Base-by-base conservation (phyloP, 2,329 filamentous ascomycete species). In the Apiospora kogelbergensis region DNA sequence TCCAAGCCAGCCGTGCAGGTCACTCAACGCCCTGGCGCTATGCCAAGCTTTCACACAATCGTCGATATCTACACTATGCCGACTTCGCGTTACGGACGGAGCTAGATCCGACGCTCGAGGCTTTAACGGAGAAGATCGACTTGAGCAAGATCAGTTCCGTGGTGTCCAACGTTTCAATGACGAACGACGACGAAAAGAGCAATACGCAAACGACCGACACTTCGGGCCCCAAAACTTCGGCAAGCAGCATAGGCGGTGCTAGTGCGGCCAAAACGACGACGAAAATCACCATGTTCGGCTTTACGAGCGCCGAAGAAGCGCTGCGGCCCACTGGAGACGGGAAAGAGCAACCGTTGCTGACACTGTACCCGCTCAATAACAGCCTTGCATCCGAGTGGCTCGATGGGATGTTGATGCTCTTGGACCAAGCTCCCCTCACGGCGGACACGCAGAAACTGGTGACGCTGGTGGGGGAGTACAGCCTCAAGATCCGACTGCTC, bases 341-440 rank as follows among this genome's bases (percentile, higher is more conserved):
- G n/a, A 87, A 88, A 73, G 96, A 98, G 79, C 84, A 89, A 66
- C 86, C 93, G 0, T 87, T 98, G 26, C 84, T 99, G 67, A 93
- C 91, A n/a, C 85, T 99, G 67, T 90, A 94, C 79, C 95, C 95
- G 6, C 84, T 90, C 70, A 93, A 90, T 69, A 92, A 96, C 77
- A 93, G 90, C 72, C 83, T 96, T 64, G 96, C 96, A 11, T 97
- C 94, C 0, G 96, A 99, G 81, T 99, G 96, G 96, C 86, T 99
- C 6, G 96, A 99, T 78, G 96, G 96, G 0, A 83, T 99, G 72
- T 86, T 98, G 68, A 97, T 99, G 94, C 85, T 99, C 68, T 86
- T 99, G 30, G 94, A 97, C 77, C 96, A 99, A 80, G 90, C 95
- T 70, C 96, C 96, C 24, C 98, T 99, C 78, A 99, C 96, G n/a